phyloP scores from a whole-genome alignment of 2,329 filamentous ascomycete genomes.

The Colletotrichum zoysiae region DNA sequence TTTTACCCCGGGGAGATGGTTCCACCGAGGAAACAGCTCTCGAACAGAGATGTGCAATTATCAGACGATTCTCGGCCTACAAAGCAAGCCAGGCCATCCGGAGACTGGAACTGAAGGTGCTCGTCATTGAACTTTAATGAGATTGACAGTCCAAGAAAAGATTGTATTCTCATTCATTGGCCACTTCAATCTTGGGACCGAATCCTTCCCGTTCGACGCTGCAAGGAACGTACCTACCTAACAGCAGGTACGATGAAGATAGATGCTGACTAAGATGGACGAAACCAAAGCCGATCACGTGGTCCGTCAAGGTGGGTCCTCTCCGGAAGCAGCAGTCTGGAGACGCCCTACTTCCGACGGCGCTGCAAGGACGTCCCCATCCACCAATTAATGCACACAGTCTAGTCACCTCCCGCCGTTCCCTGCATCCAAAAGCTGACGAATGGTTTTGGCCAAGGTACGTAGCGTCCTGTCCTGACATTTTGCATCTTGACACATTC shows the following conservation, averaged over 20 bases:
- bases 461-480: slow-evolving; percentile 8
- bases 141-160: neutral
- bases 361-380: slow-evolving; percentile 29
- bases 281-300: neutral
- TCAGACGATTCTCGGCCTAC: slow-evolving; percentile 6
- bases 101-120: too few relatives aligned
- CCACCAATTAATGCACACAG: slow-evolving; percentile 37
- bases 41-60: slow-evolving; percentile 11
- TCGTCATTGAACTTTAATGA: neutral
- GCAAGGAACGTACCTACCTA: neutral
- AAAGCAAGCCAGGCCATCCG: slow-evolving; percentile 2
- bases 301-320: neutral
- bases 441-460: slow-evolving; percentile 32
- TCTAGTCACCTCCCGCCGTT: slow-evolving; percentile 33
- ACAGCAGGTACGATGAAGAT: neutral
- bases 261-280: neutral
- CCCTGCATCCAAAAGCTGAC: slow-evolving; percentile 38
- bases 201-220: slow-evolving; percentile 23
- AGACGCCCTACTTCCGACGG: neutral
- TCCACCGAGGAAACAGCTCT: slow-evolving; percentile 32
- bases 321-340: slow-evolving; percentile 19
- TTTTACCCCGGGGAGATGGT: slow-evolving; percentile 29
- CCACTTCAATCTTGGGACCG: neutral
- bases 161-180: neutral
- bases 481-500: slow-evolving; percentile 4